These are phyloP conservation scores for Usnea hakonensis DNA, from an alignment of 495 filamentous ascomycete genomes.

Conservation along the genomic window DNA sequence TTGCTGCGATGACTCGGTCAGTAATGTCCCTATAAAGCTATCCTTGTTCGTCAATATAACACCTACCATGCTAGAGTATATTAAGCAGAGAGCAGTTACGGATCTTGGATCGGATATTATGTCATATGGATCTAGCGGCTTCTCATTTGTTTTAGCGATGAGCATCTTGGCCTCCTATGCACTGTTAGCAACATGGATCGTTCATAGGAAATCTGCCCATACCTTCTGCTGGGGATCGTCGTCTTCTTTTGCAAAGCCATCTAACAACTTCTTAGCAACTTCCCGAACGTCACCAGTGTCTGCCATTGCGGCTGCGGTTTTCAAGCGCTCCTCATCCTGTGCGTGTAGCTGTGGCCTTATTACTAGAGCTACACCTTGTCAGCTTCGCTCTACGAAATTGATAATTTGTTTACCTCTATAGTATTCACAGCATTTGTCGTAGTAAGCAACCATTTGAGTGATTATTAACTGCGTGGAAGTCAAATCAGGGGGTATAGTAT, in stretches of 20 bases:
- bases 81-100: conserved; percentile 71
- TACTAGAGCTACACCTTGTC: conserved; percentile 16
- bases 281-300: conserved; percentile 61
- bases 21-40: conserved; percentile 3
- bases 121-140: conserved; percentile 61
- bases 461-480: conserved; percentile 89
- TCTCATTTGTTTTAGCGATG: conserved; percentile 54
- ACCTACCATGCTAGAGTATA: conserved; percentile 82
- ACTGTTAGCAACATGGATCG: conserved; percentile 1
- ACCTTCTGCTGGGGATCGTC: conserved; percentile 38
- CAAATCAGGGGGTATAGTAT: conserved; percentile 91
- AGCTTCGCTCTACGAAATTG: not conserved
- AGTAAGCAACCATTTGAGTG: conserved; percentile 80
- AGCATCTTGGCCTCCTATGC: conserved; percentile 58
- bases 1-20: conserved; percentile 44
- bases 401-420: conserved; percentile 53
- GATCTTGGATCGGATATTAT: conserved; percentile 85
- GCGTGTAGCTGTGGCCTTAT: conserved; percentile 28
- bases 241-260: conserved; percentile 25
- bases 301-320: conserved; percentile 65
- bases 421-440: conserved; percentile 84
- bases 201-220: conserved; percentile 4
- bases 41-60: not conserved
- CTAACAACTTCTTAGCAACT: conserved; percentile 56
- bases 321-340: conserved; percentile 42